Conservation (phyloP, 1,284 basidiomycete genomes). For the Lentinus polychrous region DNA sequence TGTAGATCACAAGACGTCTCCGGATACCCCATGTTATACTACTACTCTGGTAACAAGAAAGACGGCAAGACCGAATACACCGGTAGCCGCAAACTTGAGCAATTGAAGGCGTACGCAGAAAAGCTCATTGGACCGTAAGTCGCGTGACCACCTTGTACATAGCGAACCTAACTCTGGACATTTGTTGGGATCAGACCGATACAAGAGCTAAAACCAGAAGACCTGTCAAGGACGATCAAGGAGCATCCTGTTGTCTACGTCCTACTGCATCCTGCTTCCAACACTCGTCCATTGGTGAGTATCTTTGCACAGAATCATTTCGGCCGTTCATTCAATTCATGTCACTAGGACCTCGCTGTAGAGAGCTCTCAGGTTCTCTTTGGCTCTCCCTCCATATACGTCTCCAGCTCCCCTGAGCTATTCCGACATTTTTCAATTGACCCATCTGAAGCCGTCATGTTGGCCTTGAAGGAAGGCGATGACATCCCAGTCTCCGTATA, state of each 20-base stretch:
- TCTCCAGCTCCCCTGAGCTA: conserved; percentile 39
- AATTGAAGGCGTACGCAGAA: conserved; percentile 64
- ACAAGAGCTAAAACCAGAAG: conserved; percentile 41
- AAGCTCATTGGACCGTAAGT: conserved; percentile 38
- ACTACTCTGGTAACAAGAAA: conserved; percentile 42
- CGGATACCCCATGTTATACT: conserved; percentile 78
- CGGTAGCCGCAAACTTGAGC: conserved; percentile 60
- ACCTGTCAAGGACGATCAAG: conserved; percentile 43
- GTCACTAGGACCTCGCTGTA: conserved; percentile 36
- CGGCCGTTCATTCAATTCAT: conserved; percentile 1
- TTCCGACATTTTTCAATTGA: conserved; percentile 49
- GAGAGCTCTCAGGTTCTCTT: conserved; percentile 53
- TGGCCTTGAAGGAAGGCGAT: conserved; percentile 74
- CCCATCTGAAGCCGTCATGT: conserved; percentile 43
- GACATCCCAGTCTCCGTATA: conserved; percentile 28
- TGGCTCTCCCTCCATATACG: conserved; percentile 63
- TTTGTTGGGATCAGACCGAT: conserved; percentile 28
- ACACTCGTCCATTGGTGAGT: conserved; percentile 17
- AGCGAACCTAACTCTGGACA: neutral
- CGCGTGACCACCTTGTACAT: neutral
- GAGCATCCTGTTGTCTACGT: conserved; percentile 69
- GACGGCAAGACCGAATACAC: conserved; percentile 59
- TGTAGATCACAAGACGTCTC: conserved; percentile 62
- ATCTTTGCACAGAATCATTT: neutral
- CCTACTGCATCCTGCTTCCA: conserved; percentile 52